These are phyloP conservation scores for Pulveroboletus ravenelii DNA, from an alignment of 768 basidiomycete species.

Conservation along the genomic window DNA sequence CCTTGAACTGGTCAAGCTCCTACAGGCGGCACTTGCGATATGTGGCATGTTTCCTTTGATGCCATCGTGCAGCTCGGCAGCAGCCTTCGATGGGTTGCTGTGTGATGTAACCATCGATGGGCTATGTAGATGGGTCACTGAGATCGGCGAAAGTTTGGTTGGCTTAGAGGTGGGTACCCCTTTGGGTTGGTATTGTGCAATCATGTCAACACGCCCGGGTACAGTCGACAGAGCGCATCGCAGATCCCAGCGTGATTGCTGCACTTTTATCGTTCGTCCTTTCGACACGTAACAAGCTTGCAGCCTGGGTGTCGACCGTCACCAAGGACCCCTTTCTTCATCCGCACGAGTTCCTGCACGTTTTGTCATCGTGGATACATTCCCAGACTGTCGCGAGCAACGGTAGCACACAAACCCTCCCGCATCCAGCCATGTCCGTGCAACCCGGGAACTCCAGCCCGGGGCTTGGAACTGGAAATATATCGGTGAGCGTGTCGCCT, in stretches of 20 bases:
- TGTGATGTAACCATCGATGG: conserved; percentile 76
- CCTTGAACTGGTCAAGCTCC: conserved; percentile 68
- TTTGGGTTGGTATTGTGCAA: neutral
- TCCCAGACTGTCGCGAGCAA: conserved; percentile 15
- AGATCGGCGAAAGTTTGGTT: conserved; percentile 58
- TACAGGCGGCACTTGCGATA: conserved; percentile 66
- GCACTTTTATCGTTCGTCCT: conserved; percentile 68
- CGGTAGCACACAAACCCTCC: conserved; percentile 22
- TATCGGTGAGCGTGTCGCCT: conserved; percentile 20
- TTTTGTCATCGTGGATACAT: conserved; percentile 35
- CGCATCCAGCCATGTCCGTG: conserved; percentile 26
- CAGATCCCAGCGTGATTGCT: conserved; percentile 68
- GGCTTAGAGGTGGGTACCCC: conserved; percentile 49
- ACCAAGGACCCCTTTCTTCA: conserved; percentile 80
- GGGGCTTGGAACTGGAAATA: conserved; percentile 8
- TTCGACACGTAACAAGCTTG: conserved; percentile 64
- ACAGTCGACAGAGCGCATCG: conserved; percentile 67
- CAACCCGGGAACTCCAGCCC: conserved; percentile 13
- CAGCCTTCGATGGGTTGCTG: conserved; percentile 57
- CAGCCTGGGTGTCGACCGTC: conserved; percentile 42
- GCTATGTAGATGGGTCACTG: conserved; percentile 60
- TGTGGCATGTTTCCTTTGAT: conserved; percentile 58
- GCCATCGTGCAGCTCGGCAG: conserved; percentile 6
- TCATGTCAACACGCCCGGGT: neutral
- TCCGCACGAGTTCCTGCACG: conserved; percentile 51